Evolutionary conservation across 345 rosid genomes (phyloP), one percentile per base, ranked within the genome.

Genomic region (Geranium rotundifolium): DNA sequence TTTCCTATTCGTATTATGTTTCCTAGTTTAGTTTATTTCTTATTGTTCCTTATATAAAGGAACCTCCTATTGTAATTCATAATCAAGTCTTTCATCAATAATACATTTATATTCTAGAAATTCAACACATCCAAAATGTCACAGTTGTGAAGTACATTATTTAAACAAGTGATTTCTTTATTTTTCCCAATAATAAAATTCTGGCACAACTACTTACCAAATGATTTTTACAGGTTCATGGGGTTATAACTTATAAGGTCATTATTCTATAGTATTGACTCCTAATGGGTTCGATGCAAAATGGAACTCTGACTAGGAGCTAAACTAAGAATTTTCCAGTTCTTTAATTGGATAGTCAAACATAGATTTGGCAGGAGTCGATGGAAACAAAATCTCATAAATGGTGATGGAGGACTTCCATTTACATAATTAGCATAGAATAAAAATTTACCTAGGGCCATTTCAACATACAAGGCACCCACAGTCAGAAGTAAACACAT

Each of bases 261-360:
- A 57, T 5, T 16, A 54, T 66, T 29, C 61, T 27, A 27, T 6
- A 29, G 2, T 27, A 17, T 34, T 2, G 16, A 54, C 46, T 55
- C 16, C 41, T 27, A 63, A 31, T 12, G 46, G 23, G 19, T 37
- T 16, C 58, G 23, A 34, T 46, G 30, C 18, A 41, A 65, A 4
- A 58, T n/a, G 6, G 17, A 34, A 29, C 29, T 56, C 55, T 19
- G 7, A 34, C 64, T 52, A 14, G 16, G 64, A 63, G 57, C 65
- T 9, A 27, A 46, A 34, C 58, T 17, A 54, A 58, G 58, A 39
- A 0, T 57, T 58, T 57, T 49, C 56, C n/a, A 19, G 60, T 54
- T 23, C 57, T 29, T 20, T 64, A 58, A 55, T n/a, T 23, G 13
- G 59, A 17, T 19, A 14, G 7, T 55, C 62, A 39, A 61, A 52